These are phyloP conservation scores for Phytophthora hibernalis DNA, from an alignment of 352 stramenopile genomes.

Conservation along the genomic window DNA sequence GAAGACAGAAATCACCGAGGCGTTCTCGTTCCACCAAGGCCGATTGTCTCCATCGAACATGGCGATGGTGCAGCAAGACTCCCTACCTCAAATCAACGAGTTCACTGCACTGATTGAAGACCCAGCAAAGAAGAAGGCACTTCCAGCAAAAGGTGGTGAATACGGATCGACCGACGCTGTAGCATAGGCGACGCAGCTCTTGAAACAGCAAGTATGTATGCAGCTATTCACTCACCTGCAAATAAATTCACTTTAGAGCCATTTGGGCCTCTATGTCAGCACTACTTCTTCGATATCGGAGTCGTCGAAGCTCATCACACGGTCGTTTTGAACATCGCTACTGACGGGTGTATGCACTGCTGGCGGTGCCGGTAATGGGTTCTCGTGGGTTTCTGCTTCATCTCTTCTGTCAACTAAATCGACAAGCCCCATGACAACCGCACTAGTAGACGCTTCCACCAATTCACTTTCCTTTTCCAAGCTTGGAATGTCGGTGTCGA, in stretches of 20 bases:
- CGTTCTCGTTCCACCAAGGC: slow-evolving; percentile 77
- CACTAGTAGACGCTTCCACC: slow-evolving; percentile 11
- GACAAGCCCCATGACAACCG: slow-evolving; percentile 5
- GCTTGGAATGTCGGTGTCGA: slow-evolving; percentile 50
- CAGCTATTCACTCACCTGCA: too few relatives aligned
- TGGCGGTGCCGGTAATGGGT: background rate
- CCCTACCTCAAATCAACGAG: slow-evolving; percentile 79
- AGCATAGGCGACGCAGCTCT: too few relatives aligned
- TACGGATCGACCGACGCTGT: slow-evolving; percentile 33
- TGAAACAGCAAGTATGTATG: too few relatives aligned
- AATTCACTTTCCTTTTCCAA: slow-evolving; percentile 39
- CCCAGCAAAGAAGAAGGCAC: slow-evolving; percentile 16
- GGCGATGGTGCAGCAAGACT: slow-evolving; percentile 43
- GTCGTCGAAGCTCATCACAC: slow-evolving; percentile 55
- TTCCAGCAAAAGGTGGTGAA: slow-evolving; percentile 12
- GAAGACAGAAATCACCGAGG: too few relatives aligned
- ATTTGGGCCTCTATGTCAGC: slow-evolving; percentile 37
- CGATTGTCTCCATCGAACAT: slow-evolving; percentile 55
- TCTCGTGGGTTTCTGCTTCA: background rate
- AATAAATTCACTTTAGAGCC: background rate
- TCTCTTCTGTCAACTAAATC: slow-evolving; percentile 1
- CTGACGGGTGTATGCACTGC: background rate
- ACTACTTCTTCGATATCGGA: slow-evolving; percentile 70
- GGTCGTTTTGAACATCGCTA: slow-evolving; percentile 11
- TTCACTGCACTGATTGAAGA: slow-evolving; percentile 69